Percentiles rank a stretch among this genome's conserved stretches.
Evolutionary conservation across 805 yeast species (phyloP).

Genomic region (Barnettozyma sucrosica): DNA sequence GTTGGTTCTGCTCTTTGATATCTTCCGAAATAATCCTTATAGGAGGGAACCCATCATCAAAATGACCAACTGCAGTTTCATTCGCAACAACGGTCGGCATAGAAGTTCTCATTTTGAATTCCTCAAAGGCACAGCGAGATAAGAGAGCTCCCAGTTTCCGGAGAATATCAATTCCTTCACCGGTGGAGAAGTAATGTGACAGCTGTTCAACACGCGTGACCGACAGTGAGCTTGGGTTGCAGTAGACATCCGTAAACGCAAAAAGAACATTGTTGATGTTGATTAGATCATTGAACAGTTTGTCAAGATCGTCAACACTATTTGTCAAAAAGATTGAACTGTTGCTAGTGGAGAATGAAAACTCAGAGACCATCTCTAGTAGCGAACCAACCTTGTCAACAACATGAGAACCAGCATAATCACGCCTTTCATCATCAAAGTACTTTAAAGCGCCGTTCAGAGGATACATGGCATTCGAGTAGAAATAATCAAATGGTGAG

Average conservation of each 20-base stretch:
- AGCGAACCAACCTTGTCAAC: constrained; percentile 29
- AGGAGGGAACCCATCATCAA: constrained; percentile 33
- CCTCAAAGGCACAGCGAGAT: constrained; percentile 51
- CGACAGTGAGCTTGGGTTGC: constrained; percentile 47
- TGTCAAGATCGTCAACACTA: constrained; percentile 17
- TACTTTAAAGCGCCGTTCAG: constrained; percentile 48
- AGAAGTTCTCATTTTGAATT: constrained; percentile 41
- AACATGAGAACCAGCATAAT: constrained; percentile 37
- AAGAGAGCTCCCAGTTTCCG: constrained; percentile 40
- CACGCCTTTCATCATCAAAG: constrained; percentile 50
- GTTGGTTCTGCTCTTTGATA: constrained; percentile 30
- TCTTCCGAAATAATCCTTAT: constrained; percentile 38
- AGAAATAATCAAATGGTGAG: constrained; percentile 56
- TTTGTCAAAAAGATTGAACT: constrained; percentile 25
- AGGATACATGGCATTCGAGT: constrained; percentile 48
- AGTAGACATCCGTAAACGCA: constrained; percentile 49
- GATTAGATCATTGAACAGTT: constrained; percentile 28
- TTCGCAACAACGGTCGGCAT: constrained; percentile 44
- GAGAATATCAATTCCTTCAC: constrained; percentile 37
- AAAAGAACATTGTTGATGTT: constrained; percentile 39
- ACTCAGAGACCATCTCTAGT: constrained; percentile 27
- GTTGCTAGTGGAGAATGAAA: constrained; percentile 19
- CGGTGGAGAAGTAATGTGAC: constrained; percentile 35
- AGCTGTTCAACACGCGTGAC: constrained; percentile 30
- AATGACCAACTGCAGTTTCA: constrained; percentile 33